Evolutionary conservation across 1,284 basidiomycete genomes (phyloP).

Genomic region (Melampsora larici-populina): DNA sequence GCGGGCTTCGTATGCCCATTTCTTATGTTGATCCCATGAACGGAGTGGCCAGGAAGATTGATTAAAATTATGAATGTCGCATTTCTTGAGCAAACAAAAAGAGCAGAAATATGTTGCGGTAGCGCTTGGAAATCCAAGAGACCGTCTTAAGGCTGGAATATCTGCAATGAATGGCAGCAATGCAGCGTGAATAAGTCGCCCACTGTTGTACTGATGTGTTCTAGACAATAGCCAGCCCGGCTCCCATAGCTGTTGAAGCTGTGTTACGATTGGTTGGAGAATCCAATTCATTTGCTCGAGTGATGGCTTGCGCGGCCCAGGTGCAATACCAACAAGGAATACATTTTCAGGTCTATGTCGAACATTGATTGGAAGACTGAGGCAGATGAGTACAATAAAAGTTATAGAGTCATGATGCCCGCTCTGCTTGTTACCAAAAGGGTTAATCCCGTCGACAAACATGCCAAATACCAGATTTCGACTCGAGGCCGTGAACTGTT

Average conservation of each 20-base stretch:
- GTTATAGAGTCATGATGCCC: conserved; percentile 24
- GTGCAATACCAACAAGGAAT: conserved; percentile 55
- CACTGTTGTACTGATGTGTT: background rate
- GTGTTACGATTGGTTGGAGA: too few species aligned
- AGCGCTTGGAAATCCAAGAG: conserved; percentile 35
- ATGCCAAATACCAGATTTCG: conserved; percentile 22
- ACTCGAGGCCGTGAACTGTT: conserved; percentile 1
- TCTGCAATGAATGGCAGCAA: conserved; percentile 20
- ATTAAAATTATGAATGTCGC: conserved; percentile 13
- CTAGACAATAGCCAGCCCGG: conserved; percentile 47
- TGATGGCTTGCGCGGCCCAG: conserved; percentile 46
- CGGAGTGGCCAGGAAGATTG: background rate
- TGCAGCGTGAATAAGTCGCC: conserved; percentile 7
- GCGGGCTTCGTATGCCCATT: too few species aligned
- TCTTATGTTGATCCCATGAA: background rate
- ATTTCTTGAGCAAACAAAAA: conserved; percentile 23
- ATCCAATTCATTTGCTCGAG: conserved; percentile 51
- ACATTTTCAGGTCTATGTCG: conserved; percentile 54
- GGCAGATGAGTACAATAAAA: conserved; percentile 16
- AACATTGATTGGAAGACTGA: conserved; percentile 48
- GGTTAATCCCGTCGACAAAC: conserved; percentile 31
- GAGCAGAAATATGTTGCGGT: conserved; percentile 37
- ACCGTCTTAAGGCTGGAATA: conserved; percentile 41
- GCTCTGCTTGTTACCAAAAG: too few species aligned
- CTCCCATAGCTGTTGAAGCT: conserved; percentile 51